Evolutionary conservation across 768 basidiomycete genomes (phyloP).

Genomic region (Collybia sp.): DNA sequence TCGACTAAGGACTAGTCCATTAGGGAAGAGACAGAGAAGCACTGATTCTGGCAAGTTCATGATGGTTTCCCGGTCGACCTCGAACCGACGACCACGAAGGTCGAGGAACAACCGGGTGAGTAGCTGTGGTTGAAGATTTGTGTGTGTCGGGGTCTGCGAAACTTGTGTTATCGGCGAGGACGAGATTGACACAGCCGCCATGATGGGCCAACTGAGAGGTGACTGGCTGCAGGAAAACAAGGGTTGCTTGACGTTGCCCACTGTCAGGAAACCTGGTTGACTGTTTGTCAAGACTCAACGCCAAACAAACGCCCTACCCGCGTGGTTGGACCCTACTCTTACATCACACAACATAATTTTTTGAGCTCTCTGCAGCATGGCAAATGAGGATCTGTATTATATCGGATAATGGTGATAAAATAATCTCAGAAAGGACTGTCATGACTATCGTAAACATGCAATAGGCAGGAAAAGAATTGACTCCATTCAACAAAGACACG

Average conservation of each 20-base stretch:
- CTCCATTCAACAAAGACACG: not conserved
- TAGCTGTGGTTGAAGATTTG: slow-evolving; percentile 79
- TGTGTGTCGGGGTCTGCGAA: slow-evolving; percentile 60
- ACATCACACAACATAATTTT: too few relatives aligned
- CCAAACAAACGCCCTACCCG: too few relatives aligned
- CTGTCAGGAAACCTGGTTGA: too few relatives aligned
- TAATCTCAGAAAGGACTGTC: too few relatives aligned
- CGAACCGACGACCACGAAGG: slow-evolving; percentile 85
- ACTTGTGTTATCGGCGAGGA: slow-evolving; percentile 55
- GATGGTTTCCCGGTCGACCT: slow-evolving; percentile 94
- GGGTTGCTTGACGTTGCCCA: too few relatives aligned
- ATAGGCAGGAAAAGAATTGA: not conserved
- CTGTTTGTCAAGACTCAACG: too few relatives aligned
- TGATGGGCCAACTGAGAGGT: slow-evolving; percentile 8
- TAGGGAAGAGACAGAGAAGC: slow-evolving; percentile 93
- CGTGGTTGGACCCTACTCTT: too few relatives aligned
- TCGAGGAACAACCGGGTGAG: slow-evolving; percentile 88
- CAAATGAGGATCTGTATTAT: too few relatives aligned
- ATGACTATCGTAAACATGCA: too few relatives aligned
- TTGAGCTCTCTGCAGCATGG: too few relatives aligned
- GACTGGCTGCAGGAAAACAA: too few relatives aligned
- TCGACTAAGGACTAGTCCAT: slow-evolving; percentile 89
- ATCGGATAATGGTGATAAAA: too few relatives aligned
- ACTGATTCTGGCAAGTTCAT: slow-evolving; percentile 99
- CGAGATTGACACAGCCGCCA: slow-evolving; percentile 38